Conservation (phyloP, 2,329 filamentous ascomycete species). For the Diaporthe destruens region DNA sequence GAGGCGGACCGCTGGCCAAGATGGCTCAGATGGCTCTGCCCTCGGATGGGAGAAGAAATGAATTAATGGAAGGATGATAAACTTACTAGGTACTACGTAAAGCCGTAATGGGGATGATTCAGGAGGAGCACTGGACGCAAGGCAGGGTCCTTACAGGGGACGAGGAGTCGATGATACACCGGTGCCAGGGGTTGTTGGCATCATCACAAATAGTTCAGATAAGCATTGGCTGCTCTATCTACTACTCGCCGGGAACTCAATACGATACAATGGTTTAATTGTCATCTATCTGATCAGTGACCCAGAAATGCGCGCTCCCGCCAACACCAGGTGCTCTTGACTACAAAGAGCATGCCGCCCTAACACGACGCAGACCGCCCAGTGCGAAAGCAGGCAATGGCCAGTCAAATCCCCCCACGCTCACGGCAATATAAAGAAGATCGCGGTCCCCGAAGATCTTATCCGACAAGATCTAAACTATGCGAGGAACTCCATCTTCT, state of each 20-base stretch:
- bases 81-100: conserved; percentile 40
- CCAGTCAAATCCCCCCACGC: background rate
- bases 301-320: background rate
- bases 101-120: conserved; percentile 39
- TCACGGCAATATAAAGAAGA: background rate
- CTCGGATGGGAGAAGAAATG: conserved; percentile 30
- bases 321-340: background rate
- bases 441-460: background rate
- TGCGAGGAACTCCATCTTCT: conserved; percentile 59
- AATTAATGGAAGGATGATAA: conserved; percentile 36
- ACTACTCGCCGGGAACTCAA: conserved; percentile 36
- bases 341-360: background rate
- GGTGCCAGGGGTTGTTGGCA: conserved; percentile 38
- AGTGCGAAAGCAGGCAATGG: background rate
- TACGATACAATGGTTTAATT: conserved; percentile 30
- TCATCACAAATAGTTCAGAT: conserved; percentile 37
- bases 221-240: conserved; percentile 34
- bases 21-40: too few relatives aligned
- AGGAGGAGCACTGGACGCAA: background rate
- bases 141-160: background rate
- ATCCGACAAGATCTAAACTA: conserved; percentile 14
- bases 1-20: too few relatives aligned
- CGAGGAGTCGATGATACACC: conserved; percentile 41
- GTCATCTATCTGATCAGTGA: background rate
- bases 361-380: background rate